These are phyloP conservation scores for Lactarius deliciosus DNA, from an alignment of 768 basidiomycete genomes.

Conservation along the genomic window DNA sequence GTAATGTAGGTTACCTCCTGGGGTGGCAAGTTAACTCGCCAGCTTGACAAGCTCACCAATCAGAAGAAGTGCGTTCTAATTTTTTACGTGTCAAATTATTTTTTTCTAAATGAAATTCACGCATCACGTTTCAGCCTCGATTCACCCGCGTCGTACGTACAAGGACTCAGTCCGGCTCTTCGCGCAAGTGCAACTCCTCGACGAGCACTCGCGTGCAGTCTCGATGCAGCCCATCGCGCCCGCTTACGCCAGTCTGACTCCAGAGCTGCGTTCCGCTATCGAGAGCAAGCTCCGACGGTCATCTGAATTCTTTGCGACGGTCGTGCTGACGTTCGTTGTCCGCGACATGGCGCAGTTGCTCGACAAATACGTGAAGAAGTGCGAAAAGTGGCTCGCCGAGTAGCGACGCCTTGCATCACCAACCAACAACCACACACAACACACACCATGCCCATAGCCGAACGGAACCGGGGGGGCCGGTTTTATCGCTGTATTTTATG, in stretches of 20 bases:
- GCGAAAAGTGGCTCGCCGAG: conserved; percentile 89
- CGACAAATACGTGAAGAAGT: conserved; percentile 93
- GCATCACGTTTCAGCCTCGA: conserved; percentile 57
- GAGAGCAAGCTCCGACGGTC: conserved; percentile 76
- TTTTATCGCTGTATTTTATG: conserved; percentile 36
- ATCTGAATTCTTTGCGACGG: conserved; percentile 90
- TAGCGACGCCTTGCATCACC: conserved; percentile 35
- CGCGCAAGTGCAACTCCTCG: conserved; percentile 71
- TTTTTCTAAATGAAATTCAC: conserved; percentile 5
- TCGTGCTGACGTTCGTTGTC: conserved; percentile 87
- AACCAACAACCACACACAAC: conserved; percentile 6
- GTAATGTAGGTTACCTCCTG: conserved; percentile 54
- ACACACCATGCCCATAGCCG: conserved; percentile 14
- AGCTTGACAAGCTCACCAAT: conserved; percentile 81
- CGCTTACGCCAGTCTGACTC: conserved; percentile 68
- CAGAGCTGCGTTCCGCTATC: conserved; percentile 58
- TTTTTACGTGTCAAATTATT: conserved; percentile 1
- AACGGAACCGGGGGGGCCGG: conserved; percentile 16
- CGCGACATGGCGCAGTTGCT: conserved; percentile 81
- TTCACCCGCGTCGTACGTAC: conserved; percentile 82
- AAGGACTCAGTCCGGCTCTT: conserved; percentile 75
- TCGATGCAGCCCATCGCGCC: conserved; percentile 64
- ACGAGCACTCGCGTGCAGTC: conserved; percentile 81
- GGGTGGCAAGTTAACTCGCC: conserved; percentile 71
- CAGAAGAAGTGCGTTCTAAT: conserved; percentile 69